Evolutionary conservation across 2,329 filamentous ascomycete species (phyloP).

Genomic region (Cordyceps tenuipes): DNA sequence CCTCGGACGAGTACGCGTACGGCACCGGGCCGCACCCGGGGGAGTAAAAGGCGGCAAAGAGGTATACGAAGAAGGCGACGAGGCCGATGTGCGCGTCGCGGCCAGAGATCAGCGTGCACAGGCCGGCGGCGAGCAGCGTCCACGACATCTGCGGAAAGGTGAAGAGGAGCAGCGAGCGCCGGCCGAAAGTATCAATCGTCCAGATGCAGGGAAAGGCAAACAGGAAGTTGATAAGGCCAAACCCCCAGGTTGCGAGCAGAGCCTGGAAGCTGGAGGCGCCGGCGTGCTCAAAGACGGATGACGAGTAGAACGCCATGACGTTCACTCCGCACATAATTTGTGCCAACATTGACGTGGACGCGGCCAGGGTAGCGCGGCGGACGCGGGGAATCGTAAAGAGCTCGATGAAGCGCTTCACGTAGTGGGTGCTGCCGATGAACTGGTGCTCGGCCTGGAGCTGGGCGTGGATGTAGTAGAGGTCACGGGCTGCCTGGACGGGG

Average conservation of each 20-base stretch:
- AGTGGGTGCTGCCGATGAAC: constrained; percentile 43
- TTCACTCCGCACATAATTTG: constrained; percentile 66
- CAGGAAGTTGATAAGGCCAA: constrained; percentile 49
- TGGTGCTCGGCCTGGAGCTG: constrained; percentile 53
- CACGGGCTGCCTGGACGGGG: constrained; percentile 49
- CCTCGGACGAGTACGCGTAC: constrained; percentile 60
- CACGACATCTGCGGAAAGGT: constrained; percentile 36
- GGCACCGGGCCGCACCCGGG: constrained; percentile 57
- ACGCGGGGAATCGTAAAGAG: constrained; percentile 62
- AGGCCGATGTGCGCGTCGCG: constrained; percentile 31
- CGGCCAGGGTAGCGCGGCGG: constrained; percentile 65
- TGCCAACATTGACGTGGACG: constrained; percentile 72
- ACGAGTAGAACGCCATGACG: constrained; percentile 70
- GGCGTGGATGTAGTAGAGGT: constrained; percentile 57
- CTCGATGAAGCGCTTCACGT: constrained; percentile 54
- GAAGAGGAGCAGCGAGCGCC: constrained; percentile 39
- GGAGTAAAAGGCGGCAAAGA: constrained; percentile 44
- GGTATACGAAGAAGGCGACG: constrained; percentile 48
- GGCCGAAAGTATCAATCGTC: constrained; percentile 51
- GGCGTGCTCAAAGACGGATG: constrained; percentile 51
- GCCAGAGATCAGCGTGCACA: constrained; percentile 44
- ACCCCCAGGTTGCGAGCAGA: constrained; percentile 50
- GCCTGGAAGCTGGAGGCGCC: constrained; percentile 48
- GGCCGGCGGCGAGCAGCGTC: constrained; percentile 31
- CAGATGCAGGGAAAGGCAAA: constrained; percentile 51